Base-by-base conservation (phyloP, 345 rosid genomes). In the Sisymbrium altissimum region DNA sequence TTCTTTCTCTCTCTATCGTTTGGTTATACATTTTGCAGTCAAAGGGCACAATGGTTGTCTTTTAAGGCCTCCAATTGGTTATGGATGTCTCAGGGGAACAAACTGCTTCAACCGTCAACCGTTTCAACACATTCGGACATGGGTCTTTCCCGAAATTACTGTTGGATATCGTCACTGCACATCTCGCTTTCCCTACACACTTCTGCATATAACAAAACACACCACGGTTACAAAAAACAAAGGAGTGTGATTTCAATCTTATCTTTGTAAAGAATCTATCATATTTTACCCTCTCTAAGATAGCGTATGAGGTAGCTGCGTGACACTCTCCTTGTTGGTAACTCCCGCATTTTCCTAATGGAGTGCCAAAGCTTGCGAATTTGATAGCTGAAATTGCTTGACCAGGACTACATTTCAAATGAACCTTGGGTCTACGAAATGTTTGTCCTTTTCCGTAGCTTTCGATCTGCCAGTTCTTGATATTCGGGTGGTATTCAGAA, bases 301-400 rank as follows among this genome's bases (percentile, higher is more conserved):
- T 88, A 74, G 67, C 86, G 29, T 86, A 92, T 45, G 99, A 92
- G 9, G 89, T 76, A 5, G 87, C 71, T 73, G 98, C 94, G 54
- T 92, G 99, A 79, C 99, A 96, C 70, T 88, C 70, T 72, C 99
- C 99, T 82, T 96, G 95, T 77, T 89, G 89, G 83, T 90, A 96
- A 60, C 86, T 86, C 18, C 99, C 99, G 38, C 99, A 96, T 9
- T 93, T 92, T 68, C 99, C 99, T n/a, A 89, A 72, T 39, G 98
- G 98, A 75, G 98, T 92, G 36, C 99, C 99, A 13, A 89, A 96
- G 86, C 99, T 96, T 2, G 99, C 98, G 36, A 96, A 96, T 70
- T 90, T 96, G 11, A 96, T 96, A 75, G 91, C 70, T 50, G 90
- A 84, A 68, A 96, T 90, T 13, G 89, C 67, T 72, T 92, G 95